phyloP scores from a whole-genome alignment of 1,284 basidiomycete species.

The Hemileia vastatrix region DNA sequence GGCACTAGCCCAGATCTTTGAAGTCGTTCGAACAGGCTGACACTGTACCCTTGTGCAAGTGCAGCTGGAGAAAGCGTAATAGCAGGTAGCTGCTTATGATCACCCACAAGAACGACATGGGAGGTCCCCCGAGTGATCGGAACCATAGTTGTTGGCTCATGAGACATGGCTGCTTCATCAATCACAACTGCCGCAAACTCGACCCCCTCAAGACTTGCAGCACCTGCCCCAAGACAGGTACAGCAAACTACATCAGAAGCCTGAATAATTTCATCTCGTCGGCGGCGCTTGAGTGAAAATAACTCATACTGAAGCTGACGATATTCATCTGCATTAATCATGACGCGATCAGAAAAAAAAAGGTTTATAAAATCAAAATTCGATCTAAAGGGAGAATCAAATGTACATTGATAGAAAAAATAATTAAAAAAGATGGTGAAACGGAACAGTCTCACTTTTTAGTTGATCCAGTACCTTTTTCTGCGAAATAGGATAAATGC shows the following conservation, averaged over 20 bases:
- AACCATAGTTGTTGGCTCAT: not conserved
- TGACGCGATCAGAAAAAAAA: too few relatives aligned
- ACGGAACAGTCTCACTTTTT: not conserved
- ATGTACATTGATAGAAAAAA: too few relatives aligned
- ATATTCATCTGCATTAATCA: not conserved
- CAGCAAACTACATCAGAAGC: not conserved
- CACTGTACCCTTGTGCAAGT: slow-evolving; percentile 59
- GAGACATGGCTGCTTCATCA: slow-evolving; percentile 4
- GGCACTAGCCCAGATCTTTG: slow-evolving; percentile 51
- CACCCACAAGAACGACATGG: slow-evolving; percentile 81
- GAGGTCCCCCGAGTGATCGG: slow-evolving; percentile 42
- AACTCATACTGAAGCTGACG: not conserved
- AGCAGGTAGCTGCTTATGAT: slow-evolving; percentile 92
- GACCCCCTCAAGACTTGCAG: not conserved
- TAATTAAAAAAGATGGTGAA: not conserved
- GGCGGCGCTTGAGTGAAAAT: not conserved
- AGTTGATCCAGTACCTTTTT: not conserved
- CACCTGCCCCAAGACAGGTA: not conserved
- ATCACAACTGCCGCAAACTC: not conserved
- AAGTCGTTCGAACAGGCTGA: slow-evolving; percentile 78
- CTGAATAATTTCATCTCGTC: not conserved
- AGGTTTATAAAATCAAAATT: too few relatives aligned
- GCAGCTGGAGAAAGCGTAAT: slow-evolving; percentile 57
- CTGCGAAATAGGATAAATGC: too few relatives aligned
- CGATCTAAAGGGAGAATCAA: too few relatives aligned